A percentile compares a stretch with the other conserved stretches of the same genome.
phyloP scores from a whole-genome alignment of 2,329 filamentous ascomycete species.

The Thyridium curvatum region DNA sequence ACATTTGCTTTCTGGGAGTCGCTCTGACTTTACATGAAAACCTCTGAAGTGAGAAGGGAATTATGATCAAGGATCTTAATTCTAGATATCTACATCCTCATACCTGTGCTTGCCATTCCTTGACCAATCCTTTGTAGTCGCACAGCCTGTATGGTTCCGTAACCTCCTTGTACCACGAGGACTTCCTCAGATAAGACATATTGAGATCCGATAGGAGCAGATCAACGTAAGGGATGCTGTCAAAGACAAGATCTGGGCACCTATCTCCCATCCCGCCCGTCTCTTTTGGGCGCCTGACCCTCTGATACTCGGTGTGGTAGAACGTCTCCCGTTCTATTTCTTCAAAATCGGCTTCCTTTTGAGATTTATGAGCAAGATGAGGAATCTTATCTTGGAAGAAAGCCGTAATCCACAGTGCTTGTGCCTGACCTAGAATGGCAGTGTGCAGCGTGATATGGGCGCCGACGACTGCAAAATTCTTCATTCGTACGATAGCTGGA shows the following conservation, averaged over 20 bases:
- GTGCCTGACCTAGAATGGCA: slow-evolving; percentile 33
- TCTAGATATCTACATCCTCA: no score
- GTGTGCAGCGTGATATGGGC: slow-evolving; percentile 11
- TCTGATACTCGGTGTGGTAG: slow-evolving; percentile 60
- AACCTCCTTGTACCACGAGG: slow-evolving; percentile 42
- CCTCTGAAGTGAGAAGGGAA: no score
- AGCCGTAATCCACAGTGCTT: slow-evolving; percentile 58
- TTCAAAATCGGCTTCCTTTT: slow-evolving; percentile 28
- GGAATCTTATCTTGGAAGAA: slow-evolving; percentile 43
- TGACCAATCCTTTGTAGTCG: slow-evolving; percentile 48
- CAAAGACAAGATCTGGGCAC: slow-evolving; percentile 68
- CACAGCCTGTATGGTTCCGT: slow-evolving; percentile 51
- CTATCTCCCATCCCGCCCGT: slow-evolving; percentile 55
- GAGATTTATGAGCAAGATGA: no score
- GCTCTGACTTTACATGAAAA: no score
- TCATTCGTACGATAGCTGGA: no score
- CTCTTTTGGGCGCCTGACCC: slow-evolving; percentile 53
- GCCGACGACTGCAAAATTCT: no score
- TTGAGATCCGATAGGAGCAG: slow-evolving; percentile 60
- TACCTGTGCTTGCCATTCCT: slow-evolving; percentile 36
- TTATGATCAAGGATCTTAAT: no score
- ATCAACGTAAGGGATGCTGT: slow-evolving; percentile 68
- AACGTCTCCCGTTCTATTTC: slow-evolving; percentile 48
- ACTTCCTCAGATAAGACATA: slow-evolving; percentile 49
- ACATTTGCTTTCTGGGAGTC: no score